Base-by-base conservation (phyloP, 1,284 basidiomycete species). In the Leccinum proliferum region DNA sequence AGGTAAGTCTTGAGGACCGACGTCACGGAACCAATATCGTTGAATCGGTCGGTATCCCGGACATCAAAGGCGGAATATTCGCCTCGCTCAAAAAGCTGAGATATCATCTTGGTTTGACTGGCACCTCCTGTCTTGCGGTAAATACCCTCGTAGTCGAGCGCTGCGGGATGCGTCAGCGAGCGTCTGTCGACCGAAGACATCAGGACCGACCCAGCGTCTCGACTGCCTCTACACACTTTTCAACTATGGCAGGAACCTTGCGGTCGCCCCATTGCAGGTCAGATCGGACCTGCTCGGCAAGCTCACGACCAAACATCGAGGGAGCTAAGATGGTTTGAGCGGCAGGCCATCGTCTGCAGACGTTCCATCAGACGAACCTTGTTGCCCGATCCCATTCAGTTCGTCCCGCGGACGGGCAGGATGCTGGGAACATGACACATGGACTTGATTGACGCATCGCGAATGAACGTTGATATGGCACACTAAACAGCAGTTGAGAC, bases 1-100 rank as follows among this genome's bases (percentile, higher is more conserved):
- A 99, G 94, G 78, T 98, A 99, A 52, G 90, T 93, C 82, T 99
- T 99, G 69, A 99, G 83, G 48, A 97, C 96, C 21, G 94, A 96
- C 0, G 97, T 99, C 69, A 98, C 88, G 63, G 94, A 94, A 73
- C 92, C 95, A 62, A 99, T 93, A 74, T 99, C 97, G 78, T 97
- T 98, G 82, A 98, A 99, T 41, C 87, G 83, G 68, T 98, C 92
- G 6, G 82, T 78, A 73, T 99, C 93, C 61, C 83, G 81, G 53
- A 99, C 83, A 73, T 99, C 93, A 73, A 99, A 98, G 1, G 90
- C 79, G 15, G 81, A 73, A 73, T 96, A 96, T 71, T 96, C 88
- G 60, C 94, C 94, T 52, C 92, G 86, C 71, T 99, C 97, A 70
- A 99, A 99, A 41, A 97, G 82, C 67, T 96, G 92, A 0, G 93